Evolutionary conservation across 1,284 basidiomycete genomes (phyloP), one percentile per base, ranked within the genome.

Genomic region (Hypsizygus ulmarius): DNA sequence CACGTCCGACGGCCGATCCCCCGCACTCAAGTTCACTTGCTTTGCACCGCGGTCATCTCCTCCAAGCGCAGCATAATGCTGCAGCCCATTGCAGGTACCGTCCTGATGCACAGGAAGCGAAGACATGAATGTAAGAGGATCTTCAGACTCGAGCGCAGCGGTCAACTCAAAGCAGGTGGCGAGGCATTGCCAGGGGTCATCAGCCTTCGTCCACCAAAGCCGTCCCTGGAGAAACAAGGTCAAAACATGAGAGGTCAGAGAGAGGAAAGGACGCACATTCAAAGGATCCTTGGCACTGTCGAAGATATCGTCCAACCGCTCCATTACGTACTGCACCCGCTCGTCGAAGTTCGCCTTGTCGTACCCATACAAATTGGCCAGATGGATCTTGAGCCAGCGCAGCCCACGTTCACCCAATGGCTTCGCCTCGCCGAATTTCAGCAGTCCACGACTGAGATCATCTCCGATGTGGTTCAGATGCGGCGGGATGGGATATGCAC

Each of bases 151-250:
- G 0, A 94, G 72, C 1, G 97, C 96, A 0, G 76, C 77, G 40
- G 77, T 76, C 10, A 99, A 77, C 64, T 99, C 96, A 60, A 87
- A 84, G 70, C 94, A 98, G 0, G 90, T 82, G 2, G 95, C 90
- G 18, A 99, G 84, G 64, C 90, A 96, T 68, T 99, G 96, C 94
- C 95, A 99, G 7, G 94, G 94, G 63, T 99, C 95, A 61, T 97
- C 95, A 1, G 94, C 94, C 52, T 84, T 71, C 53, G 81, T 75
- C 96, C 96, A 99, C 94, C 95, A 98, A 40, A 77, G 69, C 1
- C 70, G 66, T 27, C 91, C 92, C 73, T 84, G 48, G 30, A 19
- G 10, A 28, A 8, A 18, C 4, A 21, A 29, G 29, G 10, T 47
- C 8, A 49, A 21, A 42, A 50, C 4, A 19, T 33, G 18, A 14